Evolutionary conservation across 1,284 basidiomycete species (phyloP).

Genomic region (Rhodotorula sp.): DNA sequence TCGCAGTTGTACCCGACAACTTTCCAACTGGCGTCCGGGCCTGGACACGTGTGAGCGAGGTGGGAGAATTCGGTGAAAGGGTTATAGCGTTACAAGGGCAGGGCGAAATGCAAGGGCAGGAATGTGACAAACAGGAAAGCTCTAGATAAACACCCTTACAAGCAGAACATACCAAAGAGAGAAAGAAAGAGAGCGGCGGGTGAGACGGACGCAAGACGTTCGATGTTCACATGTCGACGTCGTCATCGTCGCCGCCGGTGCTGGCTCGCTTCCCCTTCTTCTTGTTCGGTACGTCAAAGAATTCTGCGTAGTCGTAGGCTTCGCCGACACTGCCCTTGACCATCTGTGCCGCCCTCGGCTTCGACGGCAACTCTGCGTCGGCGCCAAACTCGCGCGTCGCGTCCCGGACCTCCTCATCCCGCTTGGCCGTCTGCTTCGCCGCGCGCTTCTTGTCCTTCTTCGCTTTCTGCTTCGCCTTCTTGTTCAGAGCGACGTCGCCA

Average conservation of each 20-base stretch:
- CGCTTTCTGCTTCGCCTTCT: constrained; percentile 41
- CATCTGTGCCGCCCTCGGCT: constrained; percentile 21
- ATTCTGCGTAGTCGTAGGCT: constrained; percentile 15
- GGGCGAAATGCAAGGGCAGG: background rate
- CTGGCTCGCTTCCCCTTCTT: background rate
- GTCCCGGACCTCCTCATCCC: constrained; percentile 16
- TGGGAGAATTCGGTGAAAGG: background rate
- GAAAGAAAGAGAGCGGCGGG: background rate
- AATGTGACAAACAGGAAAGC: background rate
- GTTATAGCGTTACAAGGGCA: background rate
- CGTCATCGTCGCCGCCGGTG: background rate
- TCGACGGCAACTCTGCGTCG: constrained; percentile 32
- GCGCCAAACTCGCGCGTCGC: constrained; percentile 34
- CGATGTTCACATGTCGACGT: constrained; percentile 5
- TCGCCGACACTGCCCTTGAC: constrained; percentile 11
- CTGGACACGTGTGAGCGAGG: background rate
- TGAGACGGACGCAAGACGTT: background rate
- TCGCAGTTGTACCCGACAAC: no score
- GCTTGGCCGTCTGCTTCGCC: constrained; percentile 25
- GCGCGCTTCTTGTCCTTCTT: constrained; percentile 46
- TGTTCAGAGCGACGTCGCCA: constrained; percentile 42
- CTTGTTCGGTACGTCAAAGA: constrained; percentile 3
- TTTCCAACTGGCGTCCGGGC: no score
- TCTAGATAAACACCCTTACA: background rate
- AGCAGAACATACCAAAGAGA: background rate